These are phyloP conservation scores for Xylaria sp. DNA, from an alignment of 2,329 filamentous ascomycete species.

Conservation along the genomic window DNA sequence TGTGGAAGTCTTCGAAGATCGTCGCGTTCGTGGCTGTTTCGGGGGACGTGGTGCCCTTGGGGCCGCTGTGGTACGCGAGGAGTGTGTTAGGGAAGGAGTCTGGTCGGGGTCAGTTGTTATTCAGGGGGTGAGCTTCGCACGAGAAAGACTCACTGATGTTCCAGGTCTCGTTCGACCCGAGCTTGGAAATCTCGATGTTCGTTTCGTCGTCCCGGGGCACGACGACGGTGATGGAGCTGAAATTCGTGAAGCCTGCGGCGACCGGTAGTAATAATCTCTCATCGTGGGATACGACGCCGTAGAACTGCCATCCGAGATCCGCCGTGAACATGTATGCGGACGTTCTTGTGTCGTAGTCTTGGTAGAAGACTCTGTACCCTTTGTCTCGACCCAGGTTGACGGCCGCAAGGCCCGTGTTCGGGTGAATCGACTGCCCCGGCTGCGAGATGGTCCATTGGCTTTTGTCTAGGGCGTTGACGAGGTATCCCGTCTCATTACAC, in stretches of 20 bases:
- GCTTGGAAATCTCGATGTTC: conserved; percentile 12
- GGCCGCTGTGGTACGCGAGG: background rate
- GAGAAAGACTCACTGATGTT: conserved; percentile 6
- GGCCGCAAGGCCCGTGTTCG: conserved; percentile 10
- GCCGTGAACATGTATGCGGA: conserved; percentile 7
- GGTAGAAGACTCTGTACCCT: conserved; percentile 15
- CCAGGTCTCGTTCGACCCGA: conserved; percentile 7
- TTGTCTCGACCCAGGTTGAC: conserved; percentile 2
- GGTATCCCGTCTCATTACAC: conserved; percentile 15
- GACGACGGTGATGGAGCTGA: conserved; percentile 5
- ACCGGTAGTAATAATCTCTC: background rate
- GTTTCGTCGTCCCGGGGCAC: background rate
- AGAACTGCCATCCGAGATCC: background rate
- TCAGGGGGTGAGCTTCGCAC: background rate
- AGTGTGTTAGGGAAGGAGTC: background rate
- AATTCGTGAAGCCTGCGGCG: conserved; percentile 5
- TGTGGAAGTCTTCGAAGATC: background rate
- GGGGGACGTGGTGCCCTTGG: background rate
- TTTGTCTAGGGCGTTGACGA: background rate
- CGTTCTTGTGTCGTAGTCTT: conserved; percentile 2
- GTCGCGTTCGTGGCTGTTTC: conserved; percentile 10
- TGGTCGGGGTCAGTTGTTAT: conserved; percentile 3
- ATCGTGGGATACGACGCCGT: conserved; percentile 10
- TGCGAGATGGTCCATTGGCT: conserved; percentile 4
- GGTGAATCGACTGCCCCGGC: background rate